phyloP scores from a whole-genome alignment of 805 yeast species.

The Debaryomyces castellii region DNA sequence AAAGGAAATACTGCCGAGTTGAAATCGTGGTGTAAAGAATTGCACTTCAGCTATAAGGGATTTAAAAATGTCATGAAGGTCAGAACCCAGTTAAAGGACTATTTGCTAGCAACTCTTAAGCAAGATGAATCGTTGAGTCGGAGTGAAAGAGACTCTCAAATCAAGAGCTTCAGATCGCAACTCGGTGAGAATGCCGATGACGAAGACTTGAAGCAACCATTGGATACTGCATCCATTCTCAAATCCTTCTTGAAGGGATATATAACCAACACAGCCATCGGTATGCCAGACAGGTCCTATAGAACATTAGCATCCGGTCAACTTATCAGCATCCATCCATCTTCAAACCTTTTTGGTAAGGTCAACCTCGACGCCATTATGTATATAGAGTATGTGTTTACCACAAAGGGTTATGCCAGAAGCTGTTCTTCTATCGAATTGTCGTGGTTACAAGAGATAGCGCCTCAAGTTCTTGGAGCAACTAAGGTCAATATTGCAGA shows the following conservation, averaged over 20 bases:
- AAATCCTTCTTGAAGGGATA: conserved; percentile 83
- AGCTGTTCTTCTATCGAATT: conserved; percentile 79
- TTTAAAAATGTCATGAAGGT: conserved; percentile 75
- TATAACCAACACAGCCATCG: conserved; percentile 86
- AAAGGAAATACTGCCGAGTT: conserved; percentile 48
- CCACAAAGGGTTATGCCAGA: conserved; percentile 90
- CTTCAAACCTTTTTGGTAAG: conserved; percentile 81
- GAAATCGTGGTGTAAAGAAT: conserved; percentile 79
- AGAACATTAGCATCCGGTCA: conserved; percentile 85
- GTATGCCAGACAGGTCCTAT: conserved; percentile 91
- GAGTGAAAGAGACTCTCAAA: conserved; percentile 25
- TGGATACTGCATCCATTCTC: conserved; percentile 59
- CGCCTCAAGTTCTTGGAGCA: conserved; percentile 61
- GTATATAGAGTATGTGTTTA: conserved; percentile 93
- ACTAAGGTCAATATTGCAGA: conserved; percentile 29
- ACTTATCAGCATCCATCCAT: conserved; percentile 84
- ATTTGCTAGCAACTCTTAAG: conserved; percentile 53
- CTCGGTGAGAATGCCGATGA: conserved; percentile 21
- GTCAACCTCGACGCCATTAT: conserved; percentile 75
- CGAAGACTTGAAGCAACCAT: conserved; percentile 20
- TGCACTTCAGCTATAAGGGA: conserved; percentile 75
- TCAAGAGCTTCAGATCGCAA: conserved; percentile 24
- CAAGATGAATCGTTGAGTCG: conserved; percentile 34
- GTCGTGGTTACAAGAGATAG: conserved; percentile 82
- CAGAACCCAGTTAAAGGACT: conserved; percentile 69